These are phyloP conservation scores for Camelina sativa DNA, from an alignment of 345 rosid species.

Conservation along the genomic window DNA sequence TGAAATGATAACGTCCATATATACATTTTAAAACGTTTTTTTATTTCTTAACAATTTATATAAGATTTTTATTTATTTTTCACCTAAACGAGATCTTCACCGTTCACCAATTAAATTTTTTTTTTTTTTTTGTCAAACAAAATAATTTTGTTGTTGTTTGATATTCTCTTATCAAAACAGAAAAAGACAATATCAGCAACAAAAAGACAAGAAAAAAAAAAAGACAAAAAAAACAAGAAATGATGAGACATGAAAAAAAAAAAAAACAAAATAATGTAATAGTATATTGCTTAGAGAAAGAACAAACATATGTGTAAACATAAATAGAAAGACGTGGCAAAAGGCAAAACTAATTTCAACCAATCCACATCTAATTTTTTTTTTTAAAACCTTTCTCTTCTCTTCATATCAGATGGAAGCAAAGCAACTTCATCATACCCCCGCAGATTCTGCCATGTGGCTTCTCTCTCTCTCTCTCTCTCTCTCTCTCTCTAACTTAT, in stretches of 20 bases:
- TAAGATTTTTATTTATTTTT: neutral
- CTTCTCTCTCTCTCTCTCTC: slow-evolving; percentile 34
- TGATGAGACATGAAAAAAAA: slow-evolving; percentile 24
- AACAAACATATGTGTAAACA: neutral
- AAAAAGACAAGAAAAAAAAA: slow-evolving; percentile 21
- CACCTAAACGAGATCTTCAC: slow-evolving; percentile 11
- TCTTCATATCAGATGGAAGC: slow-evolving; percentile 39
- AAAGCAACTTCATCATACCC: slow-evolving; percentile 12
- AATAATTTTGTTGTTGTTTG: neutral
- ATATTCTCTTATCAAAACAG: slow-evolving; percentile 8
- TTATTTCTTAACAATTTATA: neutral
- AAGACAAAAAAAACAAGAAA: slow-evolving; percentile 5
- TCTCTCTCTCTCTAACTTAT: slow-evolving; percentile 25
- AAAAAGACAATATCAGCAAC: slow-evolving; percentile 16
- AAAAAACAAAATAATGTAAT: slow-evolving; percentile 19
- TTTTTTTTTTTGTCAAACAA: slow-evolving; percentile 9
- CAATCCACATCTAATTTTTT: slow-evolving; percentile 35
- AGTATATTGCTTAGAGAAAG: slow-evolving; percentile 9
- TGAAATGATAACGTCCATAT: neutral
- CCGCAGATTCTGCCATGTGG: slow-evolving; percentile 51
- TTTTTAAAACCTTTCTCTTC: neutral
- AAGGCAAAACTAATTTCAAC: slow-evolving; percentile 42
- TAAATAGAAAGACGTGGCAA: slow-evolving; percentile 41
- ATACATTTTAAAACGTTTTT: neutral
- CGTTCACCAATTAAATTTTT: slow-evolving; percentile 20